Evolutionary conservation across 2,329 filamentous ascomycete genomes (phyloP).

Genomic region (Curvularia sp.): DNA sequence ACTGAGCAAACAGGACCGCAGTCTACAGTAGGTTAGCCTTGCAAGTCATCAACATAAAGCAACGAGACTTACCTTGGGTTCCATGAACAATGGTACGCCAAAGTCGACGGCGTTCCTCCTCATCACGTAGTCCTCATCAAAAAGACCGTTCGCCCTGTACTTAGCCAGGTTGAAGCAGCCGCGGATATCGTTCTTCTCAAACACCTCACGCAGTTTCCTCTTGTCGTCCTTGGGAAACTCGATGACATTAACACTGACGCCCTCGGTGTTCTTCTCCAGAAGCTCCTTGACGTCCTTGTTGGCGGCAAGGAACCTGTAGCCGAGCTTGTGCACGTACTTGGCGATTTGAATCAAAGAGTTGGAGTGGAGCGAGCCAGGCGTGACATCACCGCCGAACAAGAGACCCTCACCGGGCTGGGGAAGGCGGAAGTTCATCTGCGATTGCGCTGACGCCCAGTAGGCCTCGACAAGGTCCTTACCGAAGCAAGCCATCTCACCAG

Average conservation of each 20-base stretch:
- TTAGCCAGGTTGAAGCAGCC: conserved; percentile 95
- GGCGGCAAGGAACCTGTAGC: conserved; percentile 93
- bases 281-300: conserved; percentile 81
- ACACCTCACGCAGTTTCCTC: conserved; percentile 90
- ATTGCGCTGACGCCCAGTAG: conserved; percentile 96
- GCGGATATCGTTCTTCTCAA: conserved; percentile 94
- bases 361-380: conserved; percentile 54
- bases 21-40: conserved; percentile 65
- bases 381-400: conserved; percentile 85
- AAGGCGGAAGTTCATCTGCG: conserved; percentile 98
- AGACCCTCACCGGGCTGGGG: conserved; percentile 94
- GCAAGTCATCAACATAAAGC: not conserved
- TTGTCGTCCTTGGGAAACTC: conserved; percentile 98
- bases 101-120: conserved; percentile 98
- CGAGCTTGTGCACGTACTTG: conserved; percentile 84
- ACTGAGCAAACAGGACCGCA: conserved; percentile 92
- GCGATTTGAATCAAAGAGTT: conserved; percentile 79
- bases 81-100: conserved; percentile 97
- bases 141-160: conserved; percentile 79
- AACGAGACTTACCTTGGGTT: conserved; percentile 78
- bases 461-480: conserved; percentile 94
- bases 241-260: conserved; percentile 82
- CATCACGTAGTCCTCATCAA: conserved; percentile 98
- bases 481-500: conserved; percentile 98
- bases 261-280: conserved; percentile 75